Conservation (phyloP, 139 green algal genomes). For the Trebouxia sp. region DNA sequence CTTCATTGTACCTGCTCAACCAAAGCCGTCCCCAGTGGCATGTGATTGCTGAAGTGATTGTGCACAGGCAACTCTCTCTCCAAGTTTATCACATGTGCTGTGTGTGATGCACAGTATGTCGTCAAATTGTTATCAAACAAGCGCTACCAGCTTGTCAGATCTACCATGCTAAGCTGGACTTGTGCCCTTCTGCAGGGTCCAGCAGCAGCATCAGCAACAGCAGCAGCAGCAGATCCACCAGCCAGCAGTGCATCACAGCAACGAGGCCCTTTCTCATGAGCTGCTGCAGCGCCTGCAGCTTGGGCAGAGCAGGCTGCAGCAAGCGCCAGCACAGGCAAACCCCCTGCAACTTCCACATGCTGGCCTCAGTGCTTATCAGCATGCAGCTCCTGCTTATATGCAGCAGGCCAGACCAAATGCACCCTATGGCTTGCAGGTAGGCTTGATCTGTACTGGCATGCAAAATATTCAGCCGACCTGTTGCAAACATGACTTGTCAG, state of each 20-base stretch:
- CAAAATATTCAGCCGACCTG: no score
- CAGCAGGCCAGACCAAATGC: background rate
- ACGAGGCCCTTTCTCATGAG: background rate
- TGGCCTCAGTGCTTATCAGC: background rate
- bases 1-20: no score
- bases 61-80: no score
- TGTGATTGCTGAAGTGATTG: no score
- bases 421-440: background rate
- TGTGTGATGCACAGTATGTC: no score
- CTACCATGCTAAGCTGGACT: no score
- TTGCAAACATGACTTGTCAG: no score
- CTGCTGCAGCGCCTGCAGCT: conserved; percentile 8
- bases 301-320: background rate
- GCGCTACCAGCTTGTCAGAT: no score
- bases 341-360: background rate
- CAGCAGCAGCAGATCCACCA: background rate
- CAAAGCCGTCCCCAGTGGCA: no score
- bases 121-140: no score
- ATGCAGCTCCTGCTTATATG: background rate
- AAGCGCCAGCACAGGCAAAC: background rate
- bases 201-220: conserved; percentile 1
- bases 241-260: background rate
- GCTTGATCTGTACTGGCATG: no score
- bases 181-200: background rate
- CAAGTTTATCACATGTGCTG: no score